Base-by-base conservation (phyloP, 352 stramenopile genomes). In the Peronosclerospora sorghi region DNA sequence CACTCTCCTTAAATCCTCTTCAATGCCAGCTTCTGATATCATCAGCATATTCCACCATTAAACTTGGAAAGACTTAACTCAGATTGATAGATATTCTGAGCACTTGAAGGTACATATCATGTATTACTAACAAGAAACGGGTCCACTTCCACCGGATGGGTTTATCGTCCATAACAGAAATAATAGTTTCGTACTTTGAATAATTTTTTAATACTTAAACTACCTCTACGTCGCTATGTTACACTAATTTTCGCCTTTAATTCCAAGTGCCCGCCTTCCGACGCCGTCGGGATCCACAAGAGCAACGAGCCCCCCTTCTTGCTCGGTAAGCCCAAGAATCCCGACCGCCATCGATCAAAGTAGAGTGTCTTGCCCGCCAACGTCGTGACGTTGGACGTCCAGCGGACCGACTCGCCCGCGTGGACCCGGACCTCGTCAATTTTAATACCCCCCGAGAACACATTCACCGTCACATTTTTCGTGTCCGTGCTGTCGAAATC, bases 361-460 rank as follows among this genome's bases (percentile, higher is more conserved):
- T 84, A 88, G 32, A 86, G 18, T 12, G 75, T 86, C 52, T 80
- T 85, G 35, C 72, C 65, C 4, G 65, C 50, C 20, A 77, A 54
- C 0, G 30, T 35, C 4, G 46, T 40, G 12, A 75, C 48, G 4
- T 40, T 65, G 13, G 62, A 66, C 6, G 24, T 62, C 68, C 68
- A 81, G 9, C 40, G 34, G 12, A 48, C 60, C 1, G 8, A 63
- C 6, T 23, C 18, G 1, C 68, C 68, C 10, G 53, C 56, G 18
- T 59, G 40, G 12, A 81, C 40, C 0, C 55, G 32, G 0, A 82
- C 59, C 8, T 78, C 45, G 18, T 56, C 52, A 19, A 74, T 56
- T 26, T 66, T 59, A 17, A 58, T 27, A 21, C 68, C 68, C 9
- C 63, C 68, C 0, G 68, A 78, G 32, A 59, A 40, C 32, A 81